Percentiles rank a stretch among this genome's conserved stretches.
phyloP scores from a whole-genome alignment of 2,329 filamentous ascomycete species.

The Aureobasidium zeae region DNA sequence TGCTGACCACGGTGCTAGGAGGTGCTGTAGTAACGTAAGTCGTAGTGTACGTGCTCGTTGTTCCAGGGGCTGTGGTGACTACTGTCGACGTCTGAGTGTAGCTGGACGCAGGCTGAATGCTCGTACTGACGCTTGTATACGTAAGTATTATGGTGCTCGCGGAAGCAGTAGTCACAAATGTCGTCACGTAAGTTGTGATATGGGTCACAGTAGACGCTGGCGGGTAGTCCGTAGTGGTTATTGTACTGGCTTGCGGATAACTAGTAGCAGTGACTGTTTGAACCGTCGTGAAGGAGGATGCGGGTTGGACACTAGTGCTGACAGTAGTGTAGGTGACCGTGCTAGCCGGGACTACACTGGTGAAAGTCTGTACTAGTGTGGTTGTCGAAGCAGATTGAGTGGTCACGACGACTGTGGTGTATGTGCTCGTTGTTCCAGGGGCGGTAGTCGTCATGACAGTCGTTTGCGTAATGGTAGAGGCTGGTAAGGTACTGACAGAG shows the following conservation, averaged over 20 bases:
- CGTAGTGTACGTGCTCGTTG: background rate
- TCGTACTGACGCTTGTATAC: background rate
- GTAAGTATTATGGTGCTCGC: background rate
- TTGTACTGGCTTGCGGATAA: background rate
- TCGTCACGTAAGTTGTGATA: background rate
- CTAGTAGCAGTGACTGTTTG: background rate
- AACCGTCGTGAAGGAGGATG: background rate
- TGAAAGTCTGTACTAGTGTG: background rate
- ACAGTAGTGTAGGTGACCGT: slow-evolving; percentile 1
- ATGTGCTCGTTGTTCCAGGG: slow-evolving; percentile 4
- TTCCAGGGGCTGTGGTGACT: background rate
- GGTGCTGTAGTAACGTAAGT: background rate
- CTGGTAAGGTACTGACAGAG: background rate
- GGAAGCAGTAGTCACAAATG: background rate
- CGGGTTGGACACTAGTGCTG: background rate
- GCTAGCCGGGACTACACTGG: background rate
- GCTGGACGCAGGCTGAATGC: background rate
- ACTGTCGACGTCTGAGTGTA: background rate
- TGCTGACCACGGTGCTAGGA: background rate
- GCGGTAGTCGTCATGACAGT: background rate
- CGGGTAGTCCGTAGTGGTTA: background rate
- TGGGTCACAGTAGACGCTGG: background rate
- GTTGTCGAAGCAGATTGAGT: background rate
- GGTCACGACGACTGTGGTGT: background rate
- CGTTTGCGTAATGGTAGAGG: background rate